These are phyloP conservation scores for Trypanosoma rangeli DNA, from an alignment of 208 protist genomes.

Conservation along the genomic window DNA sequence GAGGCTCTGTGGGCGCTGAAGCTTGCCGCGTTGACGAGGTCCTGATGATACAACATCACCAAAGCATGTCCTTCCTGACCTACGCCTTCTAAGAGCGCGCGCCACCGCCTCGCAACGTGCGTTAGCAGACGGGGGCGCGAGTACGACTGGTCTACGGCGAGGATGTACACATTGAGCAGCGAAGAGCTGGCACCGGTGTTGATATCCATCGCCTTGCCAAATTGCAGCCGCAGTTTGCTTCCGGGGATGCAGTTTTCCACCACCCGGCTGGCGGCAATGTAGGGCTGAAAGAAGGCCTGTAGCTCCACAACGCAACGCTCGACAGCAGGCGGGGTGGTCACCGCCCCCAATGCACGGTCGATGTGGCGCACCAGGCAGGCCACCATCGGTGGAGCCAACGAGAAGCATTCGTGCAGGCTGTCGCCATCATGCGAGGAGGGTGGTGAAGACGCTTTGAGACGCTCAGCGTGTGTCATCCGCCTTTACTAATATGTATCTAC, in stretches of 20 bases:
- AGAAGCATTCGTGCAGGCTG: constrained; percentile 26
- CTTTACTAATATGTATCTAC: not conserved
- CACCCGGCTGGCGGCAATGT: constrained; percentile 23
- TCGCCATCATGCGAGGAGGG: not conserved
- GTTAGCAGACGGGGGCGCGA: constrained; percentile 49
- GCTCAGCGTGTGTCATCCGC: not conserved
- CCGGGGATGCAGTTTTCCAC: constrained; percentile 30
- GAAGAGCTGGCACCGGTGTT: constrained; percentile 36
- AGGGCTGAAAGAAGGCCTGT: constrained; percentile 44
- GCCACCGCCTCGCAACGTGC: constrained; percentile 61
- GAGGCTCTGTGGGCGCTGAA: constrained; percentile 16
- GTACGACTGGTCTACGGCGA: constrained; percentile 50
- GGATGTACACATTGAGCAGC: constrained; percentile 63
- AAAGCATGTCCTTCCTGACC: constrained; percentile 49
- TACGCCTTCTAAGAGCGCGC: constrained; percentile 42
- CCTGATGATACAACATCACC: constrained; percentile 55
- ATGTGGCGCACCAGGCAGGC: constrained; percentile 68
- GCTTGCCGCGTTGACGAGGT: constrained; percentile 41
- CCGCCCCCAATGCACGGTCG: constrained; percentile 35
- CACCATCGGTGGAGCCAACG: constrained; percentile 49
- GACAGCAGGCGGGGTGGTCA: constrained; percentile 54
- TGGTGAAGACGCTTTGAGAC: not conserved
- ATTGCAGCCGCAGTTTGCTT: constrained; percentile 55
- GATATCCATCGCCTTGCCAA: constrained; percentile 65
- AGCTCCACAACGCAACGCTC: constrained; percentile 65